A percentile compares a stretch with the other conserved stretches of the same genome.
Conservation (phyloP, 306 rosid species). For the Pyrus pyrifolia region DNA sequence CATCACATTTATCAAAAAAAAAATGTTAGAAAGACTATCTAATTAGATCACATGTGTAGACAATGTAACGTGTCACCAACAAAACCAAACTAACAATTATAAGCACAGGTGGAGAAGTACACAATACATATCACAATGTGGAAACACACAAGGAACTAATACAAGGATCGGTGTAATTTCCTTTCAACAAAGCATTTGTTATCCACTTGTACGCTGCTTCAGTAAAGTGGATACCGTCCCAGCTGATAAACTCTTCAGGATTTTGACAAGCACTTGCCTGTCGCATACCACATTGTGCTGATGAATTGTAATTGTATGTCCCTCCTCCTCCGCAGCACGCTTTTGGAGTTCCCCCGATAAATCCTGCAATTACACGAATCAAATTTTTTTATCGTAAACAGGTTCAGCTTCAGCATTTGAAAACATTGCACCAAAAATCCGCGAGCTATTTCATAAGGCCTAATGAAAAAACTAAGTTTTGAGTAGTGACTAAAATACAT, state of each 20-base stretch:
- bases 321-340: slow-evolving; percentile 11
- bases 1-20: no score
- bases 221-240: slow-evolving; percentile 3
- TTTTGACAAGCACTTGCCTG: neutral
- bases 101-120: no score
- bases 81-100: no score
- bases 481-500: neutral
- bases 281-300: neutral
- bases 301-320: slow-evolving; percentile 5
- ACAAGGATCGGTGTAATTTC: no score
- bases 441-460: neutral
- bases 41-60: no score
- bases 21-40: no score
- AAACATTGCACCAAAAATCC: neutral
- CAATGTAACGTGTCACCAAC: no score
- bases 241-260: neutral
- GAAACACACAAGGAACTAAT: no score
- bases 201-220: slow-evolving; percentile 1
- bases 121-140: no score
- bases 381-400: neutral
- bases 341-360: neutral
- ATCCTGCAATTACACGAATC: neutral
- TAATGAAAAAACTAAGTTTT: neutral
- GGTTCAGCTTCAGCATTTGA: neutral
- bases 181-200: neutral